Evolutionary conservation across 345 rosid species (phyloP).

Genomic region (Brassica cretica): DNA sequence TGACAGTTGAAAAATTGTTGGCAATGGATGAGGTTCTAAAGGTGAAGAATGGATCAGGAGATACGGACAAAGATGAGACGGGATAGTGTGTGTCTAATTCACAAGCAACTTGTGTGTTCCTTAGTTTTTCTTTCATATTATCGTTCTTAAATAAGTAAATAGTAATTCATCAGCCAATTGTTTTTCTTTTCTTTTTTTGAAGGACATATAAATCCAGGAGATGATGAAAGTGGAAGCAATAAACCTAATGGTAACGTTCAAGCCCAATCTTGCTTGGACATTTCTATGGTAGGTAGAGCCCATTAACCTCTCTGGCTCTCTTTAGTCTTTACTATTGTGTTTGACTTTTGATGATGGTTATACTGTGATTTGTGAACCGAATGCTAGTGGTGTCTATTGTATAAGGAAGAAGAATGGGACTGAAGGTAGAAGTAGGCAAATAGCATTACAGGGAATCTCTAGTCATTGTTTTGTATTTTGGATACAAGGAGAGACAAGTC

Average conservation of each 20-base stretch:
- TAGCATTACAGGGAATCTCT: slow-evolving; percentile 26
- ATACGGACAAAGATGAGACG: slow-evolving; percentile 31
- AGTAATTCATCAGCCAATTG: neutral
- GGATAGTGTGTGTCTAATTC: slow-evolving; percentile 43
- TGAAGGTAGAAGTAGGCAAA: slow-evolving; percentile 45
- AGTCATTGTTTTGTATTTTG: neutral
- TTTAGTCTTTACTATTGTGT: neutral
- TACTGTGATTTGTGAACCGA: neutral
- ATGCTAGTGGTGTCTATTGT: neutral
- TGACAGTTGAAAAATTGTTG: neutral
- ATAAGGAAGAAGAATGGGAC: slow-evolving; percentile 2
- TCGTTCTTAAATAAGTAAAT: slow-evolving; percentile 28
- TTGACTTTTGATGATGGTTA: neutral
- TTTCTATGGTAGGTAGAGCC: slow-evolving; percentile 1
- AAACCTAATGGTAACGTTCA: neutral
- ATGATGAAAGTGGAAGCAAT: neutral
- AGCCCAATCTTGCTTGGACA: neutral
- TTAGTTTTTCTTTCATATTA: slow-evolving; percentile 30
- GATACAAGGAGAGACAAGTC: slow-evolving; percentile 7
- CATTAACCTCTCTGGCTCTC: neutral
- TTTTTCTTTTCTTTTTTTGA: neutral
- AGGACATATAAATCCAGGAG: neutral
- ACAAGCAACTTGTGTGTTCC: slow-evolving; percentile 47
- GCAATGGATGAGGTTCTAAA: slow-evolving; percentile 52
- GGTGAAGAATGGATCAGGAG: slow-evolving; percentile 48